These are phyloP conservation scores for Globisporangium lucens DNA, from an alignment of 352 stramenopile species.

Conservation along the genomic window DNA sequence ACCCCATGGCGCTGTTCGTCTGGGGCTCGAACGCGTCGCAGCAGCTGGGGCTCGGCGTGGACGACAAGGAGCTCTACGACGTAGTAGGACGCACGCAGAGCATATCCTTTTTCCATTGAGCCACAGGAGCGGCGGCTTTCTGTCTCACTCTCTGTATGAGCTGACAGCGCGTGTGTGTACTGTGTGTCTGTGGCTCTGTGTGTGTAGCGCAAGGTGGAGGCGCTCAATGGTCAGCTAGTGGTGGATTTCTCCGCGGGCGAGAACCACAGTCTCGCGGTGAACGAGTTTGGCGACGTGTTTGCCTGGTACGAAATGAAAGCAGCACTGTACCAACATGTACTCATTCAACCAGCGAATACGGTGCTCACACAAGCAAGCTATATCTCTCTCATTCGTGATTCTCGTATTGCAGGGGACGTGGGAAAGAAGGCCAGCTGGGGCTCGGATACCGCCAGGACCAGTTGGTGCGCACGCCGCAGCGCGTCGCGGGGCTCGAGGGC, in stretches of 20 bases:
- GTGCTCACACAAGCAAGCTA: neutral
- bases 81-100: slow-evolving; percentile 23
- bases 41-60: slow-evolving; percentile 55
- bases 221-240: slow-evolving; percentile 54
- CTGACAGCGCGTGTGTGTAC: neutral
- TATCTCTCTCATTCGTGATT: neutral
- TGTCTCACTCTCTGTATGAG: neutral
- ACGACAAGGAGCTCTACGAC: slow-evolving; percentile 58
- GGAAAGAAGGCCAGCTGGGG: slow-evolving; percentile 67
- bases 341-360: neutral
- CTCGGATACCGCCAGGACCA: slow-evolving; percentile 34
- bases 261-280: slow-evolving; percentile 72
- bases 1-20: slow-evolving; percentile 65
- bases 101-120: neutral
- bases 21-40: slow-evolving; percentile 75
- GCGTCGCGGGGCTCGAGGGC: slow-evolving; percentile 47
- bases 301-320: slow-evolving; percentile 38
- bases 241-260: slow-evolving; percentile 73
- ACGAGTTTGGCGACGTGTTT: slow-evolving; percentile 81
- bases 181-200: neutral
- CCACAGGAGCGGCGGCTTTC: neutral
- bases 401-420: slow-evolving; percentile 40
- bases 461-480: slow-evolving; percentile 34
- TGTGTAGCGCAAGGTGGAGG: slow-evolving; percentile 45
- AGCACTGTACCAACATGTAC: neutral